Evolutionary conservation across 2,329 filamentous ascomycete genomes (phyloP).

Genomic region (Sporothrix phasma): DNA sequence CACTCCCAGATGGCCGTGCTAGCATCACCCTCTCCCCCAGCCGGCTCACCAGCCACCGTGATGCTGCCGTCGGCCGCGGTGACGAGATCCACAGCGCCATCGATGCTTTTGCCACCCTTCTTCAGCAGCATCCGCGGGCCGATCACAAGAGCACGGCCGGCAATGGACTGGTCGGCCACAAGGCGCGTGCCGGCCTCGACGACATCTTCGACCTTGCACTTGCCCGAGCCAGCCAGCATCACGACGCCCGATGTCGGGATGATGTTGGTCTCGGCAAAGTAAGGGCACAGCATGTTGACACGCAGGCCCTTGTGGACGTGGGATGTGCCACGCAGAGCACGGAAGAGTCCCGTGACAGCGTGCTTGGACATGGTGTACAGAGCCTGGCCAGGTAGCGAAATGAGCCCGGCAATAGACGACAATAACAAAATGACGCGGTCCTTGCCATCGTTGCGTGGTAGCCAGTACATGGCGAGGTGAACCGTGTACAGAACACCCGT

Average conservation of each 20-base stretch:
- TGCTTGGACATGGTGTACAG: slow-evolving; percentile 55
- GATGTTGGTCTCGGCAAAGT: slow-evolving; percentile 53
- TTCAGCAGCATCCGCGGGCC: slow-evolving; percentile 44
- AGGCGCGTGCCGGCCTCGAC: slow-evolving; percentile 53
- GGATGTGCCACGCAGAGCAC: slow-evolving; percentile 42
- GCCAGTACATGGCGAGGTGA: slow-evolving; percentile 52
- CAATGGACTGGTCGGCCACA: slow-evolving; percentile 45
- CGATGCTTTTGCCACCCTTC: slow-evolving; percentile 20
- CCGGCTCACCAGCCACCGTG: slow-evolving; percentile 18
- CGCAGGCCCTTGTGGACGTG: slow-evolving; percentile 40
- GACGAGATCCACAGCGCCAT: not conserved
- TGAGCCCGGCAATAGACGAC: slow-evolving; percentile 48
- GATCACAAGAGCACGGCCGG: slow-evolving; percentile 47
- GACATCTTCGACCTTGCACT: slow-evolving; percentile 47
- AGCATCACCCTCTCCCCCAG: not conserved
- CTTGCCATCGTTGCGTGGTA: slow-evolving; percentile 35
- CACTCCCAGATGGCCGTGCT: slow-evolving; percentile 48
- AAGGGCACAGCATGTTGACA: slow-evolving; percentile 56
- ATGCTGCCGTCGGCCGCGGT: not conserved
- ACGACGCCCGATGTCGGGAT: slow-evolving; percentile 36
- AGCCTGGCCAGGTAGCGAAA: slow-evolving; percentile 31
- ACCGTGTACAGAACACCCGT: slow-evolving; percentile 54
- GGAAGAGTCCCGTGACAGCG: slow-evolving; percentile 53
- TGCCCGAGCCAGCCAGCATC: slow-evolving; percentile 45
- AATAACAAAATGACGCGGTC: slow-evolving; percentile 54